Conservation (phyloP, 495 filamentous ascomycete species). For the Entonaema liquescens region DNA sequence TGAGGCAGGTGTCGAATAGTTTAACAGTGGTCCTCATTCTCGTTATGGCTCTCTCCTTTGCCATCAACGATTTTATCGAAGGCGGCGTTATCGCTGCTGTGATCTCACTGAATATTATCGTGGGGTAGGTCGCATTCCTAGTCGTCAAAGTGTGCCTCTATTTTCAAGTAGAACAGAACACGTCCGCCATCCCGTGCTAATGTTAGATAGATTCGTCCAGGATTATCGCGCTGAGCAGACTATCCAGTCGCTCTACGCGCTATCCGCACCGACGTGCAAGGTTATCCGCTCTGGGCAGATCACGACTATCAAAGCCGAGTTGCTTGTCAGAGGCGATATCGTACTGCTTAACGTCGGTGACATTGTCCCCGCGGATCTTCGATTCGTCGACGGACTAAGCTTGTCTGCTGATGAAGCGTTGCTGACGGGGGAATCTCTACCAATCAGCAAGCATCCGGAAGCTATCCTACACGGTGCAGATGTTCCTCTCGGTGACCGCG, state of each 20-base stretch:
- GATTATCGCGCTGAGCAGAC: slow-evolving; percentile 79
- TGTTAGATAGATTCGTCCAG: slow-evolving; percentile 64
- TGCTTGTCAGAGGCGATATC: slow-evolving; percentile 74
- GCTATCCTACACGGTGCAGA: slow-evolving; percentile 50
- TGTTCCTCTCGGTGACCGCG: slow-evolving; percentile 71
- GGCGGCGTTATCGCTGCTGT: slow-evolving; percentile 78
- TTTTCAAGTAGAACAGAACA: background rate
- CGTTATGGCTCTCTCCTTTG: slow-evolving; percentile 79
- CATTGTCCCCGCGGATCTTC: slow-evolving; percentile 74
- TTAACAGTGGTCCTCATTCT: slow-evolving; percentile 68
- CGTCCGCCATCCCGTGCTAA: slow-evolving; percentile 2
- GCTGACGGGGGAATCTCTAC: slow-evolving; percentile 80
- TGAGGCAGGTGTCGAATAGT: slow-evolving; percentile 65
- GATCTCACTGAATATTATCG: slow-evolving; percentile 74
- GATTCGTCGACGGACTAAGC: slow-evolving; percentile 73
- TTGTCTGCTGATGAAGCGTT: slow-evolving; percentile 78
- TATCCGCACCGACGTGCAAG: slow-evolving; percentile 73
- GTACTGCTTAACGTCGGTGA: slow-evolving; percentile 74
- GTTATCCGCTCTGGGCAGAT: slow-evolving; percentile 67
- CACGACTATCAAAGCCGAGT: slow-evolving; percentile 66
- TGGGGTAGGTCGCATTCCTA: slow-evolving; percentile 58
- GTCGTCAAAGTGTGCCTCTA: background rate
- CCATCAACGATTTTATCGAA: slow-evolving; percentile 77
- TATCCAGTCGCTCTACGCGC: slow-evolving; percentile 71
- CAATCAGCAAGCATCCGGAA: slow-evolving; percentile 66